Percentiles rank a stretch among this genome's conserved stretches.
phyloP scores from a whole-genome alignment of 2,329 filamentous ascomycete genomes.

The Aureobasidium sp. region DNA sequence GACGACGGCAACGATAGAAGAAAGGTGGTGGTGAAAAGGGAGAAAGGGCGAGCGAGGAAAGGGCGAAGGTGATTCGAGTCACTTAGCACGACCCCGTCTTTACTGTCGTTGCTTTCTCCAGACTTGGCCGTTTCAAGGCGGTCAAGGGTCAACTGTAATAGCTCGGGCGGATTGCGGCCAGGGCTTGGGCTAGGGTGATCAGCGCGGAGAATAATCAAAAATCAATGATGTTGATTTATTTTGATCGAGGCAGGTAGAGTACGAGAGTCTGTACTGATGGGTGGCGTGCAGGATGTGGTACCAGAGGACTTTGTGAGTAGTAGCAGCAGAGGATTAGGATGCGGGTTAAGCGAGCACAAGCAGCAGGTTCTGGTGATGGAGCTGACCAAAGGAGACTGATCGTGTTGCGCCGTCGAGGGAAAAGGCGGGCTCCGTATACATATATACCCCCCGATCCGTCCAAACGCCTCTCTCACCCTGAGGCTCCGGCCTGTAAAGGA shows the following conservation, averaged over 20 bases:
- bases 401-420: slow-evolving; percentile 5
- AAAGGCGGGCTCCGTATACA: slow-evolving; percentile 4
- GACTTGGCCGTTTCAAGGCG: slow-evolving; percentile 10
- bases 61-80: slow-evolving; percentile 4
- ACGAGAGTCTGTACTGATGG: neutral
- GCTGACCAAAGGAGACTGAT: slow-evolving; percentile 7
- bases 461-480: slow-evolving; percentile 7
- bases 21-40: neutral
- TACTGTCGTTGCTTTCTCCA: slow-evolving; percentile 11
- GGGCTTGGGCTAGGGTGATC: slow-evolving; percentile 5
- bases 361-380: neutral
- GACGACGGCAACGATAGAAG: neutral
- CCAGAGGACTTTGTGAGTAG: neutral
- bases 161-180: slow-evolving; percentile 1
- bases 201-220: slow-evolving; percentile 12
- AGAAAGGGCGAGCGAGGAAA: neutral
- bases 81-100: slow-evolving; percentile 7
- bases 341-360: slow-evolving; percentile 4
- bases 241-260: slow-evolving; percentile 1
- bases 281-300: slow-evolving; percentile 6
- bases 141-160: slow-evolving; percentile 4
- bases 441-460: slow-evolving; percentile 4
- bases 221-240: slow-evolving; percentile 4
- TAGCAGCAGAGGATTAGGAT: neutral
- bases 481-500: slow-evolving; percentile 8